A percentile compares a stretch with the other conserved stretches of the same genome.
phyloP scores from a whole-genome alignment of 257 asterid genomes.

The Solanum stenotomum region DNA sequence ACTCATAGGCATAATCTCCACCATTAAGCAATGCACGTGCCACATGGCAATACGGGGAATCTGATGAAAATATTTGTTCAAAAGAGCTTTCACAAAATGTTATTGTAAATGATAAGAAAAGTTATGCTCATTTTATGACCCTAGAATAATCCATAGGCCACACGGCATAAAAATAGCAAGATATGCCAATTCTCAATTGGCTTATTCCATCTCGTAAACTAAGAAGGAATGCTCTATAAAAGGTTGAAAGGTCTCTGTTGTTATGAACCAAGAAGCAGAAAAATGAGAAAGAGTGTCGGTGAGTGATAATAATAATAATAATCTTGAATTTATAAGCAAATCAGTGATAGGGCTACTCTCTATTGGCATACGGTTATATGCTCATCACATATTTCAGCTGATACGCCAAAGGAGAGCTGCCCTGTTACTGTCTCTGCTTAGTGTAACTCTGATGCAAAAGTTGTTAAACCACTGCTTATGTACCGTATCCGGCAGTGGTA shows the following conservation, averaged over 20 bases:
- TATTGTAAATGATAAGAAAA: not conserved
- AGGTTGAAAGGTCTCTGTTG: not conserved
- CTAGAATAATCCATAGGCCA: not conserved
- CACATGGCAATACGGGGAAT: not conserved
- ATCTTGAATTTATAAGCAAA: constrained; percentile 15
- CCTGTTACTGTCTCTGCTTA: constrained; percentile 16
- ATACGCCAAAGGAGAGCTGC: constrained; percentile 58
- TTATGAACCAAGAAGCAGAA: not conserved
- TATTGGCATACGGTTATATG: constrained; percentile 22
- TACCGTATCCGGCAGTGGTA: no score
- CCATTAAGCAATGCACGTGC: not conserved
- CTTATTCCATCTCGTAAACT: not conserved
- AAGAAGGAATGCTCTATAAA: not conserved
- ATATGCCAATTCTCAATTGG: not conserved
- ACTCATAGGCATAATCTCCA: not conserved
- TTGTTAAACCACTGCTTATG: no score
- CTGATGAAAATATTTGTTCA: not conserved
- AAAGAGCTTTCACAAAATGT: not conserved
- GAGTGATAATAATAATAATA: not conserved
- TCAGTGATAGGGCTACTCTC: constrained; percentile 38
- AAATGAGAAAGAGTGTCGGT: not conserved
- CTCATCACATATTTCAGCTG: not conserved
- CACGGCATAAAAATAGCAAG: not conserved
- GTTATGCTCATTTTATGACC: not conserved
- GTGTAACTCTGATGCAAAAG: not conserved